Base-by-base conservation (phyloP, 257 asterid species). In the Cinchona pubescens region DNA sequence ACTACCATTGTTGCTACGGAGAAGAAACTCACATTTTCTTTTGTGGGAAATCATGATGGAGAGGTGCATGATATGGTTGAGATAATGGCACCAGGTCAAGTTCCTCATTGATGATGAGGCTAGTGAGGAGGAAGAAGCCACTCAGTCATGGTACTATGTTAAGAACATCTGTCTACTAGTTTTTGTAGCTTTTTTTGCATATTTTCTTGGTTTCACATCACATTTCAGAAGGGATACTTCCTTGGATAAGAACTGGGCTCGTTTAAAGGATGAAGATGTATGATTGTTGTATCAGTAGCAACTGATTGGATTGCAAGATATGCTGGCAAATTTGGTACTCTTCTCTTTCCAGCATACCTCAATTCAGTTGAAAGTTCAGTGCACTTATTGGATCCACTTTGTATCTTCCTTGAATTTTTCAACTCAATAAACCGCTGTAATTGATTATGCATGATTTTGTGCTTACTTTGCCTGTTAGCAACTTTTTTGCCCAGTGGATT, bases 31-130 rank as follows among this genome's bases (percentile, higher is more conserved):
- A 74, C 75, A 4, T 60, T 92, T 59, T 90, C 87, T 21, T 92
- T 88, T 42, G 88, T 92, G 32, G 97, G 97, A 59, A 92, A 92
- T 74, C 97, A 92, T 63, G 97, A 92, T 5, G 97, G 96, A 0
- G 86, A 88, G 78, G 94, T 87, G 73, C 97, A 92, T 71, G 97
- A 90, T 71, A 69, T 9, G 53, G 92, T 92, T 75, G 94, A 86
- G 81, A 89, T 92, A 61, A 38, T 78, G 85, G 94, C 96, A 43
- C 82, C 97, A 0, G 92, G 90, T 35, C 86, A 69, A 63, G 86
- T 56, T 72, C 66, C n/a, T 58, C 23, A 83, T 53, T 46, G 89
- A 88, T 43, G 83, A 23, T 56, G 75, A n/a, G 29, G 55, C 19
- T 14, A 2, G 0, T 42, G 42, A 3, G 15, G 75, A 71, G 75